Base-by-base conservation (phyloP, 2,329 filamentous ascomycete genomes). In the Blastomyces parvus region DNA sequence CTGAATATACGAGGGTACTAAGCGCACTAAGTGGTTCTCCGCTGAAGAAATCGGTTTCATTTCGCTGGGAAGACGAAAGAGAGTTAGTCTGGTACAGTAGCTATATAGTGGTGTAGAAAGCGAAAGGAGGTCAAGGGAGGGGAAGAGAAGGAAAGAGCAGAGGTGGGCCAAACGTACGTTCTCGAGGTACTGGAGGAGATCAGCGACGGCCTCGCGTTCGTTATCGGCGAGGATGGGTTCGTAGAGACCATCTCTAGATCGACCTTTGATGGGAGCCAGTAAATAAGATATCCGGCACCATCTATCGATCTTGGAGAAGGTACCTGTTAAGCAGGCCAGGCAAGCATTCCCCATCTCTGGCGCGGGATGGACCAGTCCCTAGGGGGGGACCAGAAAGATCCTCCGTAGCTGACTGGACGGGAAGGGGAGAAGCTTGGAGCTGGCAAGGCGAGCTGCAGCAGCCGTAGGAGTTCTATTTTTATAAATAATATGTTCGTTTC, bases 11-110 rank as follows among this genome's bases (percentile, higher is more conserved):
- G 33, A 99, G 84, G 14, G 93, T 99, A 78, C 91, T 97, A 63
- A 99, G 81, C 56, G 94, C 93, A 77, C 89, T 89, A 64, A 99
- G 86, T 56, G 94, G 94, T 73, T 97, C 92, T 77, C 94, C 94
- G 46, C 90, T 88, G 79, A 99, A 99, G 85, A 99, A 99, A 77
- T 99, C 93, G 71, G 92, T 97, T 77, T 99, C 94, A 74, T 88
- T 89, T 74, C 94, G 88, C 94, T 97, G 75, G 46, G 38, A 11
- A 59, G 27, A 53, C 33, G 64, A 61, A 62, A 44, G 19, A n/a
- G 63, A n/a, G n/a, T 74, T 64, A 72, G 69, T 42, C 33, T 36
- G 33, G 50, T 50, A 57, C 40, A 30, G 50, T 46, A 57, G 38
- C 40, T 62, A 64, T 5, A 19, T 42, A 61, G n/a, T 60, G 61